Evolutionary conservation across 345 rosid species (phyloP), one percentile per base, ranked within the genome.

Genomic region (Euphorbia lathyris): DNA sequence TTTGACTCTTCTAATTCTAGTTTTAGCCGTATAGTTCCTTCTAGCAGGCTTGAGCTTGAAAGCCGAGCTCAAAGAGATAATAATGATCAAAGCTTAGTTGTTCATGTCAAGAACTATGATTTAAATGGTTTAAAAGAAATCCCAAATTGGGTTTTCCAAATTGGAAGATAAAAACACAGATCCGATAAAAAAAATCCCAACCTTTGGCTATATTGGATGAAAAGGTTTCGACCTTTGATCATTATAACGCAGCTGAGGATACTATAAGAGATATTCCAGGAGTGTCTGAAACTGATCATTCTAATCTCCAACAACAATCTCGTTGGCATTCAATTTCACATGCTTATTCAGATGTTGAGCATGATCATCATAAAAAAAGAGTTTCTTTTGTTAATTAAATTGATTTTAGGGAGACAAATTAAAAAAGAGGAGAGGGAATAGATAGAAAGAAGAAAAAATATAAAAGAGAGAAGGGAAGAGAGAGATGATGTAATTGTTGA

Each of bases 1-100:
- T 78, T 74, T 45, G 84, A 67, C 11, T 9, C 43, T 20, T 19
- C 56, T n/a, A 19, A 51, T 51, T 19, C 25, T 51, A 51, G 43
- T 9, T 40, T 40, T 9, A 40, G 43, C 11, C 72, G 30, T 66
- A 71, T 40, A 58, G 70, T 29, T 25, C 7, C 74, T 58, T 58
- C 75, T 1, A 77, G 82, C 38, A 75, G 87, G 84, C 86, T 88
- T 71, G 84, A 84, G 65, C 86, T 88, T n/a, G 85, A 73, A 19
- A 86, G 90, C 77, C 69, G 65, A 66, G 82, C 59, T 45, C 81
- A 70, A 32, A 71, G 80, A 69, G 83, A 79, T 38, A 57, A n/a
- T n/a, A n/a, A 68, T 52, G 73, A 82, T 64, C 67, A 26, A 17
- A 69, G 73, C 72, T 68, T 77, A 29, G 72, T 45, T 9, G 69